These are phyloP conservation scores for Nakazawaea pomicola DNA, from an alignment of 805 yeast species.

Conservation along the genomic window DNA sequence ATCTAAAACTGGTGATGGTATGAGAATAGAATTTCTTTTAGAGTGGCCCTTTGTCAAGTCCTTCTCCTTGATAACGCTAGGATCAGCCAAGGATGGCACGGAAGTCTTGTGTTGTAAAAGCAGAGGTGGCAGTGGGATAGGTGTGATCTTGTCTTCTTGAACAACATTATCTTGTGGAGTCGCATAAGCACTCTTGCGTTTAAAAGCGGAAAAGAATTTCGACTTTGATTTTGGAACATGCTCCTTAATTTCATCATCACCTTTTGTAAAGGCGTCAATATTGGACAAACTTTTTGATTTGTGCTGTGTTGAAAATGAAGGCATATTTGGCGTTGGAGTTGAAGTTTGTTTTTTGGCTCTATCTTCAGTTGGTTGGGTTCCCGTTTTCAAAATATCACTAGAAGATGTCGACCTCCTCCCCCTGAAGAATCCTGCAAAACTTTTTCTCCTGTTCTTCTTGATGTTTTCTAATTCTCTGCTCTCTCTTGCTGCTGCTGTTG, in stretches of 20 bases:
- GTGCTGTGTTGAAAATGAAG: neutral
- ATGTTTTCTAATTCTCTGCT: neutral
- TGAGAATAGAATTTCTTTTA: slow-evolving; percentile 11
- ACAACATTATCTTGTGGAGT: neutral
- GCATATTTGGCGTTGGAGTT: slow-evolving; percentile 2
- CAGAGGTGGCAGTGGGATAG: too few species aligned
- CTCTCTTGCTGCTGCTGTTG: neutral
- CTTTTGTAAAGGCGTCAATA: slow-evolving; percentile 5
- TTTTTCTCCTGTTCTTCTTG: slow-evolving; percentile 16
- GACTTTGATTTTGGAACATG: slow-evolving; percentile 5
- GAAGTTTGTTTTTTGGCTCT: neutral
- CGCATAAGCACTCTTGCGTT: slow-evolving; percentile 9
- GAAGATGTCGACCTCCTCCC: slow-evolving; percentile 11
- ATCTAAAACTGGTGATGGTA: slow-evolving; percentile 8
- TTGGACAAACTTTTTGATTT: slow-evolving; percentile 13
- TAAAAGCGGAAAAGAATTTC: slow-evolving; percentile 10
- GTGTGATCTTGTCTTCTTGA: neutral
- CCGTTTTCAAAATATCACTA: neutral
- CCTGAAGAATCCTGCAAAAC: slow-evolving; percentile 19
- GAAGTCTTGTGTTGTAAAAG: neutral
- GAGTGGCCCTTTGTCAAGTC: neutral
- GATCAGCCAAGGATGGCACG: neutral
- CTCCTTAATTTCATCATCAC: neutral
- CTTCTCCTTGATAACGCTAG: neutral
- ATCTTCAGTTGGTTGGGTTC: neutral